Evolutionary conservation across 2,329 filamentous ascomycete species (phyloP).

Genomic region (Hypoxylon sp.): DNA sequence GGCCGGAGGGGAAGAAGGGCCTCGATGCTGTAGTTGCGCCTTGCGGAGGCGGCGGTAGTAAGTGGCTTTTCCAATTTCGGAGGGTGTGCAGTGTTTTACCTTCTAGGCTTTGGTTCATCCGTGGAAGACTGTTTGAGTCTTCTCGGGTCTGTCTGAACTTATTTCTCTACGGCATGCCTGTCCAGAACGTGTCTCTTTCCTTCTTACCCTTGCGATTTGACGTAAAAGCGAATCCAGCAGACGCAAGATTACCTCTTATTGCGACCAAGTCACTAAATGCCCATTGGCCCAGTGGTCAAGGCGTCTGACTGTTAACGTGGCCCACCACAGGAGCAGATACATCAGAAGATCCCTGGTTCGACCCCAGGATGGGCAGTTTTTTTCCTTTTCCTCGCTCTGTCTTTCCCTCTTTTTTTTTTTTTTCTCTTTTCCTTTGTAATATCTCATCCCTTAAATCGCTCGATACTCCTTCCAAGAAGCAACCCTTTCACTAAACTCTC

Average conservation of each 20-base stretch:
- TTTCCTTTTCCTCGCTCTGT: slow-evolving; percentile 1
- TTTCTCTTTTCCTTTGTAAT: too few relatives aligned
- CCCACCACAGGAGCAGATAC: neutral
- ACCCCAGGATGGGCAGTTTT: slow-evolving; percentile 26
- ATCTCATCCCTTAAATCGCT: neutral
- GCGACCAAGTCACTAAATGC: too few relatives aligned
- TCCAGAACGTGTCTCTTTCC: neutral
- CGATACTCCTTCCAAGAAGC: neutral
- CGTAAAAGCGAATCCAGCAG: too few relatives aligned
- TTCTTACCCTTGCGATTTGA: neutral
- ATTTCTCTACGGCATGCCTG: neutral
- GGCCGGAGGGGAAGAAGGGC: slow-evolving; percentile 45
- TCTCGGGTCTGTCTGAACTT: too few relatives aligned
- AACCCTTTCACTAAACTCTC: neutral
- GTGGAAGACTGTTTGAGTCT: too few relatives aligned
- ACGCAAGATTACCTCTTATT: too few relatives aligned
- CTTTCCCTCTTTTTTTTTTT: neutral
- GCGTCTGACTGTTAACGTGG: slow-evolving; percentile 34
- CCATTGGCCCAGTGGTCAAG: slow-evolving; percentile 30
- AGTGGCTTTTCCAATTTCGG: slow-evolving; percentile 12
- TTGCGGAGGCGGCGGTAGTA: slow-evolving; percentile 82
- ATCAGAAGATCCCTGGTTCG: slow-evolving; percentile 36
- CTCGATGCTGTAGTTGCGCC: slow-evolving; percentile 83
- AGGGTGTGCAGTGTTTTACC: too few relatives aligned
- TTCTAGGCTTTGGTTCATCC: neutral